Evolutionary conservation across 1,284 basidiomycete species (phyloP).

Genomic region (Irpex lacteus): DNA sequence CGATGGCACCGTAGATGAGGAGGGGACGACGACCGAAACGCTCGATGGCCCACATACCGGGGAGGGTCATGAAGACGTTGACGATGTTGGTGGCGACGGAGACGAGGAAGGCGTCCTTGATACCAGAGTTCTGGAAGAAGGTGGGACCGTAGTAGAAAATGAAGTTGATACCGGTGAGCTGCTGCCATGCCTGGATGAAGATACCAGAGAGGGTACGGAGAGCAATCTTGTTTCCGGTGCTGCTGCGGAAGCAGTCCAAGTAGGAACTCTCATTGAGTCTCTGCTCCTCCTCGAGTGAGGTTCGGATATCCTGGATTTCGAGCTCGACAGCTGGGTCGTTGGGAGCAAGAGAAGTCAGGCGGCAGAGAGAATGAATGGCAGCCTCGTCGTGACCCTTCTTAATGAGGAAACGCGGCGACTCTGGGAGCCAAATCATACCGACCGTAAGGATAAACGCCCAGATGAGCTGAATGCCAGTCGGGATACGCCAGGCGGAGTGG

Average conservation of each 20-base stretch:
- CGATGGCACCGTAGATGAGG: constrained; percentile 68
- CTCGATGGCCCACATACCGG: constrained; percentile 72
- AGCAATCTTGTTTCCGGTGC: constrained; percentile 48
- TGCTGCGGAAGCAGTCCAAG: constrained; percentile 64
- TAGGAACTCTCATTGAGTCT: constrained; percentile 51
- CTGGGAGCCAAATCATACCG: constrained; percentile 71
- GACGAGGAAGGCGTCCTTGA: constrained; percentile 70
- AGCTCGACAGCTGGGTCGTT: constrained; percentile 53
- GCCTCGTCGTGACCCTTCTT: constrained; percentile 62
- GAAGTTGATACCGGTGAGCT: constrained; percentile 87
- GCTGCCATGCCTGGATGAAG: constrained; percentile 76
- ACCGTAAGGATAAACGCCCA: constrained; percentile 59
- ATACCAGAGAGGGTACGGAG: constrained; percentile 80
- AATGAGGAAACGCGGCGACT: constrained; percentile 86
- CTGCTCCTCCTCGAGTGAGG: constrained; percentile 67
- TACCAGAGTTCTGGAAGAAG: constrained; percentile 74
- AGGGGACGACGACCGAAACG: constrained; percentile 74
- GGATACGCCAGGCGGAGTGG: constrained; percentile 74
- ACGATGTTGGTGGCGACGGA: constrained; percentile 70
- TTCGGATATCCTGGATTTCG: constrained; percentile 72
- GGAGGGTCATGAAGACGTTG: constrained; percentile 70
- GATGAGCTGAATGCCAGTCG: constrained; percentile 74
- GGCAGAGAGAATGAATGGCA: constrained; percentile 61
- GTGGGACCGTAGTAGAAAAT: constrained; percentile 79
- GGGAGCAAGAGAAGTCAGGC: constrained; percentile 55